phyloP scores from a whole-genome alignment of 177 flowering plant genomes.

The Telopea speciosissima region DNA sequence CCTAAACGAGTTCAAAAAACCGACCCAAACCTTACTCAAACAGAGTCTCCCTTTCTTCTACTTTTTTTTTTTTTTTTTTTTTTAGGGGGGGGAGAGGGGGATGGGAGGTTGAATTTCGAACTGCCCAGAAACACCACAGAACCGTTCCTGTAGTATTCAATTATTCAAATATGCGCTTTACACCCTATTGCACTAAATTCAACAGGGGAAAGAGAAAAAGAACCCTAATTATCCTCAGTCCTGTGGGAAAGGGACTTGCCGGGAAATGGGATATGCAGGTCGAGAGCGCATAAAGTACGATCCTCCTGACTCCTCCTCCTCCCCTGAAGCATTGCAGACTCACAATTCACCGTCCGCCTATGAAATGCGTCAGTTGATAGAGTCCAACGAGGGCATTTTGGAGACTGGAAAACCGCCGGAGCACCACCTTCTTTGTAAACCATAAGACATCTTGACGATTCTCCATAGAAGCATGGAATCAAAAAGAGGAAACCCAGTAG shows the following conservation, averaged over 20 bases:
- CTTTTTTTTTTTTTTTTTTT: no score
- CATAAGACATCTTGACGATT: constrained; percentile 35
- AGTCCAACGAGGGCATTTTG: constrained; percentile 43
- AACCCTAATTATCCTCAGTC: not conserved
- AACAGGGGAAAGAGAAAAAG: not conserved
- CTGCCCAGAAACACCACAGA: no score
- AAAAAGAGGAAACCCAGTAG: not conserved
- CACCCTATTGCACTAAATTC: not conserved
- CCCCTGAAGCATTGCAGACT: constrained; percentile 36
- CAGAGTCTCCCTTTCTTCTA: no score
- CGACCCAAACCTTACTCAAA: not conserved
- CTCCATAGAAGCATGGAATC: constrained; percentile 11
- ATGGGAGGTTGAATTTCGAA: no score
- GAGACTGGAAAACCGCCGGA: constrained; percentile 41
- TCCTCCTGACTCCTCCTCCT: constrained; percentile 40
- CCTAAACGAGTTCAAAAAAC: not conserved
- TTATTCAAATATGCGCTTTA: not conserved
- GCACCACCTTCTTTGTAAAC: constrained; percentile 51
- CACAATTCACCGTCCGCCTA: constrained; percentile 25
- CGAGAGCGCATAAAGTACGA: constrained; percentile 36
- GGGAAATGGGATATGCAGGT: constrained; percentile 34
- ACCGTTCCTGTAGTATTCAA: no score
- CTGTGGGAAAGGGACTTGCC: constrained; percentile 13
- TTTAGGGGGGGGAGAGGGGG: no score
- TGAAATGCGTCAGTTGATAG: constrained; percentile 16